Conservation (phyloP, 1,284 basidiomycete genomes). For the Ganoderma sp. region DNA sequence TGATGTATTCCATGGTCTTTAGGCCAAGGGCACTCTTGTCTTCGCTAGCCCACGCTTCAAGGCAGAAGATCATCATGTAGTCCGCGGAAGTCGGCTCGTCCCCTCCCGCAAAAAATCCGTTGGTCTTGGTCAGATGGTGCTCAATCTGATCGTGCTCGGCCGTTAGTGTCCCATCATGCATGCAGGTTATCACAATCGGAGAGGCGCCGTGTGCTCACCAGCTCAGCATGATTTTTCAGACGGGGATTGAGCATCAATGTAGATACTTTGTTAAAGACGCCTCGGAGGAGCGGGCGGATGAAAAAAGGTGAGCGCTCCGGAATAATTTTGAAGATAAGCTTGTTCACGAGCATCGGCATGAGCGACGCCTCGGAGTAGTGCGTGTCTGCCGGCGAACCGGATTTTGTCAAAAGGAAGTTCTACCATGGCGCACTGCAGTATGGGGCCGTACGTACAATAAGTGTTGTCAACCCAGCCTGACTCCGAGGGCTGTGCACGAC, state of each 20-base stretch:
- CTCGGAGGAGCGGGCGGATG: slow-evolving; percentile 40
- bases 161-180: neutral
- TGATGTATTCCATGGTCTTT: slow-evolving; percentile 39
- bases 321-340: slow-evolving; percentile 39
- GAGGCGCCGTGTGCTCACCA: slow-evolving; percentile 30
- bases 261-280: slow-evolving; percentile 33
- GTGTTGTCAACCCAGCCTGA: slow-evolving; percentile 47
- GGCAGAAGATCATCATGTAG: slow-evolving; percentile 47
- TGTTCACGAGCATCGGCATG: slow-evolving; percentile 46
- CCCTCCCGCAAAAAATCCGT: slow-evolving; percentile 47
- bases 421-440: neutral
- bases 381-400: slow-evolving; percentile 33
- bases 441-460: slow-evolving; percentile 38
- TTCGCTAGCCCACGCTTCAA: slow-evolving; percentile 37
- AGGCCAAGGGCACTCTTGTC: slow-evolving; percentile 34
- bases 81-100: slow-evolving; percentile 47
- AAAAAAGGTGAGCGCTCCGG: slow-evolving; percentile 41
- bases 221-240: slow-evolving; percentile 35
- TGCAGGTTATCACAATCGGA: neutral
- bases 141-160: slow-evolving; percentile 33
- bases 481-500: slow-evolving; percentile 45
- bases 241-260: slow-evolving; percentile 34
- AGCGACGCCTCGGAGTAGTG: slow-evolving; percentile 50
- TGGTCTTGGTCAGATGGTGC: slow-evolving; percentile 36
- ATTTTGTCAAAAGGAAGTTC: neutral